Base-by-base conservation (phyloP, 768 basidiomycete genomes). In the Psilocybe tampanensis region DNA sequence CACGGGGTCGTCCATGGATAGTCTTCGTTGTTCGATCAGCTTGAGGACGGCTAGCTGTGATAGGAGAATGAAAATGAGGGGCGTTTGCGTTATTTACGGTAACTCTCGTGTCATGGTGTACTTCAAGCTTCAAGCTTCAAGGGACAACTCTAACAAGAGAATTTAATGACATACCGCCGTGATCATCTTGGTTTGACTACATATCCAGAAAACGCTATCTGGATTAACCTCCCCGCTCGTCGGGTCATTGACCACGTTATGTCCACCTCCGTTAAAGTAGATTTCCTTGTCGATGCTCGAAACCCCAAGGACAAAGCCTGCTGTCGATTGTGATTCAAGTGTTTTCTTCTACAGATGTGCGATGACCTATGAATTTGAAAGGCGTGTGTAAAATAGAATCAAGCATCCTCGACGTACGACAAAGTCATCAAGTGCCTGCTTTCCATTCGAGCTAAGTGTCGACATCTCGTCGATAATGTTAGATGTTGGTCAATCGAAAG, bases 111-210 rank as follows among this genome's bases (percentile, higher is more conserved):
- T n/a, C n/a, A n/a, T n/a, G n/a, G n/a, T n/a, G n/a, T n/a, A n/a
- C n/a, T n/a, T n/a, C n/a, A n/a, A n/a, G n/a, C n/a, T n/a, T n/a
- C 33, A 34, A 34, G 33, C 33, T 7, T 7, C 33, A 34, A 34
- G 33, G 33, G 8, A 15, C 8, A 34, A 2, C n/a, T n/a, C n/a
- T n/a, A n/a, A n/a, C n/a, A n/a, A 42, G 2, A 36, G 15, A 26
- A 33, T 7, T 34, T 34, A 44, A 22, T 11, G 6, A 63, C 71
- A 1, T 48, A 71, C 76, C 15, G 70, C 61, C 39, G 68, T 63
- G 23, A 76, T 65, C 59, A 76, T 58, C 59, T 77, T 76, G 1
- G 74, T 73, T 56, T 74, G 72, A 52, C 76, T 77, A 55, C 74
- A 75, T 24, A 77, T 66, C 75, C 74, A 76, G 51, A 74, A 74